Conservation (phyloP, 495 filamentous ascomycete genomes). For the Aspergillus egyptiacus region DNA sequence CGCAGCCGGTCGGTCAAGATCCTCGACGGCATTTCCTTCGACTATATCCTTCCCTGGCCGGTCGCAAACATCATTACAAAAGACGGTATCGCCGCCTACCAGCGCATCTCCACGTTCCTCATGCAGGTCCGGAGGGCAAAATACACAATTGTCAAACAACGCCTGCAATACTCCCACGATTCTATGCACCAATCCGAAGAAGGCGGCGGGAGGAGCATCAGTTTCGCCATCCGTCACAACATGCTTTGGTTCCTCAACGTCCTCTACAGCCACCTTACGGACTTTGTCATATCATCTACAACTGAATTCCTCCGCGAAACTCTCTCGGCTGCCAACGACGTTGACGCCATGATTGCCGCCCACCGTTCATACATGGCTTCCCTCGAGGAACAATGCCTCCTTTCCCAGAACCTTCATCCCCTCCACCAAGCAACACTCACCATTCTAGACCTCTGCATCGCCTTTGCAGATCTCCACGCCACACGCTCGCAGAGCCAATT, state of each 20-base stretch:
- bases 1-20: constrained; percentile 39
- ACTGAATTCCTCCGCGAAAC: constrained; percentile 44
- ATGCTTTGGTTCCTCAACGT: constrained; percentile 75
- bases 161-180: constrained; percentile 28
- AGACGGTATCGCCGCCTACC: constrained; percentile 56
- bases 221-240: constrained; percentile 61
- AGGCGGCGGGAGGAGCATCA: constrained; percentile 35
- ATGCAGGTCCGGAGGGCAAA: constrained; percentile 73
- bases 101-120: constrained; percentile 64
- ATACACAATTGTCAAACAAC: constrained; percentile 57
- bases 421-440: constrained; percentile 61
- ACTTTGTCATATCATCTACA: constrained; percentile 59
- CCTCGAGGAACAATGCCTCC: constrained; percentile 59
- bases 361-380: constrained; percentile 58
- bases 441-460: constrained; percentile 53
- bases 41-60: constrained; percentile 71
- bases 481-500: constrained; percentile 20
- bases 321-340: constrained; percentile 58
- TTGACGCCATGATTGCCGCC: constrained; percentile 72
- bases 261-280: constrained; percentile 67
- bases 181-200: constrained; percentile 3
- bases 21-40: constrained; percentile 52
- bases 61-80: constrained; percentile 74
- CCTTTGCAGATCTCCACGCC: constrained; percentile 44
- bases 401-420: constrained; percentile 55